Base-by-base conservation (phyloP, 371 early-diverging fungal species). In the Entomophthora muscae region DNA sequence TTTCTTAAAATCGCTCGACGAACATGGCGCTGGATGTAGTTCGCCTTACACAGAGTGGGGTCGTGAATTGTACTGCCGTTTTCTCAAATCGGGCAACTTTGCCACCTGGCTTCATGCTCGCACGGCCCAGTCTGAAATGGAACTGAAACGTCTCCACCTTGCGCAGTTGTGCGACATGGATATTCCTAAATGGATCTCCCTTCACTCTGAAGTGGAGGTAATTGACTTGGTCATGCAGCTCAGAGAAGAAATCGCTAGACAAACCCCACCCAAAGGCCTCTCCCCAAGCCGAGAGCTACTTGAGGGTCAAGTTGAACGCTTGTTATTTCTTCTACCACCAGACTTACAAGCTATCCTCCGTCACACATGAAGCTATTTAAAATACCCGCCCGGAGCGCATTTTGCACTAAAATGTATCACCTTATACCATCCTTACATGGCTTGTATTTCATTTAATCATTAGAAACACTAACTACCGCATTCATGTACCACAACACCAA, bases 11-110 rank as follows among this genome's bases (percentile, higher is more conserved):
- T 78, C 73, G 0, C 61, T 80, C 21, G 74, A 77, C 64, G 76
- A 74, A n/a, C 72, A 80, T 68, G 75, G 75, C 66, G 65, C 61
- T 28, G 60, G 63, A 13, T 29, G 52, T 1, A 22, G 33, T 1
- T 51, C 51, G 1, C 22, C 53, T 26, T 33, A 60, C 1, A 53
- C 69, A 64, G 66, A 23, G 67, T 76, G 75, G 58, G 28, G 24
- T 54, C 74, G 75, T 55, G 88, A 86, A 57, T 77, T 97, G 32
- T 97, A 97, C 71, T 69, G 78, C 31, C 85, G 81, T 63, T 97
- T 97, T 70, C 71, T 95, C 53, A 85, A 84, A 69, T 92, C 93
- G 55, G 88, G 92, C 63, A 93, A 93, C 67, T 97, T 97, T 80
- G 93, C 92, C 3, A 83, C 92, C 17, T 97, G 97, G 97, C 78